These are phyloP conservation scores for Solanum sitiens DNA, from an alignment of 257 asterid genomes.

Conservation along the genomic window DNA sequence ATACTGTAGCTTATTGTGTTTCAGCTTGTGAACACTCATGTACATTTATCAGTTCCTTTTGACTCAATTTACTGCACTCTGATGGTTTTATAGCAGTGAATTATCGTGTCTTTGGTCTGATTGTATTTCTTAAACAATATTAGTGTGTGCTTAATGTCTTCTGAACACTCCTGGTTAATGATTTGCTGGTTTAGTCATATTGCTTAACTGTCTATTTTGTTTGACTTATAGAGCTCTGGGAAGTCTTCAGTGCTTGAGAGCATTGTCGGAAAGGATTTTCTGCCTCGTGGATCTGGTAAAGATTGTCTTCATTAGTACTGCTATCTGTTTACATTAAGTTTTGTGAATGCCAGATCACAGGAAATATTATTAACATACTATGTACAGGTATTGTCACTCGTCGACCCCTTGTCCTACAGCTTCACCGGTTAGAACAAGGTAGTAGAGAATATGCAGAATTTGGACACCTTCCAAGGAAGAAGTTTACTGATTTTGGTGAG, in stretches of 20 bases:
- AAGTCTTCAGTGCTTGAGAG: slow-evolving; percentile 98
- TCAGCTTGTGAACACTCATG: background rate
- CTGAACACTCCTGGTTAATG: background rate
- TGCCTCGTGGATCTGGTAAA: slow-evolving; percentile 99
- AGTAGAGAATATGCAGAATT: slow-evolving; percentile 98
- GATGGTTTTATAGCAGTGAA: background rate
- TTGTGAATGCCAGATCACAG: background rate
- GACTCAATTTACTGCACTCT: background rate
- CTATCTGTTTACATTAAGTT: background rate
- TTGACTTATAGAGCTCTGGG: slow-evolving; percentile 74
- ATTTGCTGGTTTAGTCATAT: background rate
- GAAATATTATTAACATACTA: background rate
- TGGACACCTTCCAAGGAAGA: slow-evolving; percentile 84
- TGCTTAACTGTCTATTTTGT: background rate
- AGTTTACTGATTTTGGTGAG: slow-evolving; percentile 86
- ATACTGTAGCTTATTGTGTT: background rate
- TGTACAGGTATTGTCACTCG: slow-evolving; percentile 88
- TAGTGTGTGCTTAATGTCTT: no score
- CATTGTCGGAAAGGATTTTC: slow-evolving; percentile 90
- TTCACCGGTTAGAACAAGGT: slow-evolving; percentile 74
- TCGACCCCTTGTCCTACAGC: slow-evolving; percentile 96
- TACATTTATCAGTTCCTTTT: background rate
- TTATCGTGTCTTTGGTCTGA: background rate
- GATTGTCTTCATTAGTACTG: background rate
- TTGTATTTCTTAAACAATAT: background rate